Percentiles rank a stretch among this genome's conserved stretches.
These are phyloP conservation scores for Beauveria scarabaeidicola DNA, from an alignment of 2,329 filamentous ascomycete genomes.

Conservation along the genomic window DNA sequence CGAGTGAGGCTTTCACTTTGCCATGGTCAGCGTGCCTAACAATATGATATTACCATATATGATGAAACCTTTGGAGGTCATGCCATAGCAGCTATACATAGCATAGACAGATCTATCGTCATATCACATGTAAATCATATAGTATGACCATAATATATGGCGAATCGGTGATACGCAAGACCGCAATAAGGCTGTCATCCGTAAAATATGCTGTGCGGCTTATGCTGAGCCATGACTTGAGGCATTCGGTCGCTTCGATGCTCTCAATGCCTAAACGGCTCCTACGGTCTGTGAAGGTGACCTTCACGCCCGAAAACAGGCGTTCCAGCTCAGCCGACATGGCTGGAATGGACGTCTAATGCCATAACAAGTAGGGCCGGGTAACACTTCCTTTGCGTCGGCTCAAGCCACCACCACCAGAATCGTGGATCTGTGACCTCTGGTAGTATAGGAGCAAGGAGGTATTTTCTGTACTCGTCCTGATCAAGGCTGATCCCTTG, in stretches of 20 bases:
- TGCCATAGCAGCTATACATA: not conserved
- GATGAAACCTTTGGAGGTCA: not conserved
- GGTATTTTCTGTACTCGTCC: no score
- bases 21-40: not conserved
- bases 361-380: slow-evolving; percentile 4
- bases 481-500: no score
- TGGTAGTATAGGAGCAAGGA: not conserved
- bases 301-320: slow-evolving; percentile 11
- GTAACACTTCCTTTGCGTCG: slow-evolving; percentile 2
- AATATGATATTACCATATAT: not conserved
- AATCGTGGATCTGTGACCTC: not conserved
- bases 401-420: slow-evolving; percentile 4
- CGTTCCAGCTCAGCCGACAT: slow-evolving; percentile 12
- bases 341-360: slow-evolving; percentile 5
- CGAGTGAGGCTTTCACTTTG: no score
- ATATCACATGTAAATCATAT: not conserved
- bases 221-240: slow-evolving; percentile 9
- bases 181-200: not conserved
- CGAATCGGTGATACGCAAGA: not conserved
- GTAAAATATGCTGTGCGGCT: not conserved
- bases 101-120: not conserved
- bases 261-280: slow-evolving; percentile 11
- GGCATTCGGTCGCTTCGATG: slow-evolving; percentile 10
- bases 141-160: not conserved
- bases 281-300: slow-evolving; percentile 9